Conservation (phyloP, 352 stramenopile species). For the Phytopythium delawarense region DNA sequence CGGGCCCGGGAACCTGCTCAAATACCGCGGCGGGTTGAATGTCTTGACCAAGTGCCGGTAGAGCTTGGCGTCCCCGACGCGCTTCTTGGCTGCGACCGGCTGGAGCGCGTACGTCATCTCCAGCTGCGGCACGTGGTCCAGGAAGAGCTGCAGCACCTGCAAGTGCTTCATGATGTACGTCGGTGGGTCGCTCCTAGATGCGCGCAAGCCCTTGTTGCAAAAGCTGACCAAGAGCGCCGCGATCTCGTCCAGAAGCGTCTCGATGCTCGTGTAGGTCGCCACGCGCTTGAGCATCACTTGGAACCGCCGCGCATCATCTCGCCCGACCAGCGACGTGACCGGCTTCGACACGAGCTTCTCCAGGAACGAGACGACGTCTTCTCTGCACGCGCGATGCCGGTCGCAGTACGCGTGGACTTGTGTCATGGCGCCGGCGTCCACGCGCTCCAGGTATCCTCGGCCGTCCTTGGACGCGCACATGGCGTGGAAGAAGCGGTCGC, state of each 20-base stretch:
- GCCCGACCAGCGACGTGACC: constrained; percentile 40
- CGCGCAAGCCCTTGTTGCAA: constrained; percentile 45
- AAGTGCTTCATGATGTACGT: constrained; percentile 56
- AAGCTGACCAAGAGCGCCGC: constrained; percentile 38
- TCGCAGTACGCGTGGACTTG: constrained; percentile 65
- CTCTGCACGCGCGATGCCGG: constrained; percentile 38
- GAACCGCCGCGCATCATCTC: constrained; percentile 49
- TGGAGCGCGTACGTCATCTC: constrained; percentile 45
- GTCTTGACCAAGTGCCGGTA: constrained; percentile 41
- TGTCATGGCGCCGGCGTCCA: constrained; percentile 19
- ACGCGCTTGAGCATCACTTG: constrained; percentile 37
- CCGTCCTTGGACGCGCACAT: constrained; percentile 42
- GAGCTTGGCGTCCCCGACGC: constrained; percentile 49
- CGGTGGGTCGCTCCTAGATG: constrained; percentile 45
- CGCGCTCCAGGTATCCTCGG: constrained; percentile 34
- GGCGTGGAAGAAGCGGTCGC: constrained; percentile 55
- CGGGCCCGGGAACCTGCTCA: constrained; percentile 53
- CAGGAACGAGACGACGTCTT: constrained; percentile 39
- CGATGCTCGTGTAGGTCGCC: constrained; percentile 31
- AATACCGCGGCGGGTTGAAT: constrained; percentile 49
- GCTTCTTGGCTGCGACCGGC: constrained; percentile 13
- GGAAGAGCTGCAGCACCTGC: constrained; percentile 64
- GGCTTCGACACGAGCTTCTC: constrained; percentile 52
- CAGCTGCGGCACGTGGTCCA: constrained; percentile 62
- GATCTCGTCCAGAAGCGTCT: constrained; percentile 37